These are phyloP conservation scores for Eimeria acervulina DNA, from an alignment of 169 alveolate species.

Conservation along the genomic window DNA sequence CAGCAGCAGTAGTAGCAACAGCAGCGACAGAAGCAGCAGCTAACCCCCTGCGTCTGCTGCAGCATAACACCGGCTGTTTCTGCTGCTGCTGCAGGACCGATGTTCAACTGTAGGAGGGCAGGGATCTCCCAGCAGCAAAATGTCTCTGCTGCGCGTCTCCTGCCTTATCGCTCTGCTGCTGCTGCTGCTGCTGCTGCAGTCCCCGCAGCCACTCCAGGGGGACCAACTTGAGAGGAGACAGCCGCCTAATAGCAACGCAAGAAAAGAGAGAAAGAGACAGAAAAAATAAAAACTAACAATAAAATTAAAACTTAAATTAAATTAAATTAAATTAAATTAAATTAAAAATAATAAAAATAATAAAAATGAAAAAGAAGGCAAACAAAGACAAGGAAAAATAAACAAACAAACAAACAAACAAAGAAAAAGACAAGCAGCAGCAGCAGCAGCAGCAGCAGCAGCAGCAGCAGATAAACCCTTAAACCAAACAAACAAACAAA, in stretches of 20 bases:
- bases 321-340: too few relatives aligned
- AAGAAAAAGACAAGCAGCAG: too few relatives aligned
- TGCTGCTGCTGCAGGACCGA: neutral
- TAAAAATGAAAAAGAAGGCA: too few relatives aligned
- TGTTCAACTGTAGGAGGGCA: neutral
- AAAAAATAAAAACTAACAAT: neutral
- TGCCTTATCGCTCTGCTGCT: neutral
- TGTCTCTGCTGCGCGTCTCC: neutral
- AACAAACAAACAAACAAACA: too few relatives aligned
- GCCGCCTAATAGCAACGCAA: neutral
- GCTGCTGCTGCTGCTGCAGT: too few relatives aligned
- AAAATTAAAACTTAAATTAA: too few relatives aligned
- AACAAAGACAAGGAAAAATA: too few relatives aligned
- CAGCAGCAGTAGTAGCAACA: too few relatives aligned
- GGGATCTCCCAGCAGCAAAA: neutral
- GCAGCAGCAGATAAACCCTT: too few relatives aligned
- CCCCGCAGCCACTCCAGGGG: conserved; percentile 14
- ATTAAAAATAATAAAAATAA: too few relatives aligned
- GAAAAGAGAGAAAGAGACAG: neutral
- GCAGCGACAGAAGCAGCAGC: conserved; percentile 6
- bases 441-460: too few relatives aligned
- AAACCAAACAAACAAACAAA: too few relatives aligned
- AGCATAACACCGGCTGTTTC: neutral
- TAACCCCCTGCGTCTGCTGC: neutral
- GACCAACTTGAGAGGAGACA: neutral